These are phyloP conservation scores for Xylaria sp. DNA, from an alignment of 2,329 filamentous ascomycete species.

Conservation along the genomic window DNA sequence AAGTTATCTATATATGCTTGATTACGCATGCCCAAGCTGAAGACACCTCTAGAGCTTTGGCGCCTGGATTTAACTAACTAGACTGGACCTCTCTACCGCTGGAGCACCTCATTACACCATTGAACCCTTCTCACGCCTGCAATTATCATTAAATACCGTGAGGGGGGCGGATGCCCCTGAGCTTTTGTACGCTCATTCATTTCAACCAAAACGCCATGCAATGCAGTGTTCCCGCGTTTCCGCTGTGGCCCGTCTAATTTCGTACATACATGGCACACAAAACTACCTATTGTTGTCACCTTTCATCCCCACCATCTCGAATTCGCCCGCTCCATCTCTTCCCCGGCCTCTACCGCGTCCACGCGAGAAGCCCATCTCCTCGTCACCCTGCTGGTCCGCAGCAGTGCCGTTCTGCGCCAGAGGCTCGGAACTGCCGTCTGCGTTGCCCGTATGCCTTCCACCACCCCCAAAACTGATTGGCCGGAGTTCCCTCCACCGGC, in stretches of 20 bases:
- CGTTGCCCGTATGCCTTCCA: constrained; percentile 35
- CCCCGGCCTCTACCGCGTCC: constrained; percentile 56
- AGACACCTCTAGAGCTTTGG: not conserved
- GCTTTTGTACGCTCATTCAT: constrained; percentile 4
- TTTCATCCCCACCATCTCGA: constrained; percentile 66
- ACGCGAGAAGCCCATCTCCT: constrained; percentile 54
- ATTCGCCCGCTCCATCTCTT: constrained; percentile 59
- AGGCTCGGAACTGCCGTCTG: constrained; percentile 40
- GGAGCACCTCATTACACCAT: not conserved
- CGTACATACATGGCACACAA: not conserved
- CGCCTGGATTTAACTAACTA: not conserved
- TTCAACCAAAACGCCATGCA: constrained; percentile 21
- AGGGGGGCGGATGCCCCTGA: not conserved
- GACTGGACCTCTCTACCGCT: not conserved
- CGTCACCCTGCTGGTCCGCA: constrained; percentile 34
- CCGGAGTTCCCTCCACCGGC: constrained; percentile 83
- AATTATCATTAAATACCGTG: not conserved
- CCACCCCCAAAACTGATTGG: constrained; percentile 84
- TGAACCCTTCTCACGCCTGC: not conserved
- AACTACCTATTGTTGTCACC: constrained; percentile 32
- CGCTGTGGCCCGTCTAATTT: constrained; percentile 18
- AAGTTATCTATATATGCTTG: too few species aligned
- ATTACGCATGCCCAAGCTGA: too few species aligned
- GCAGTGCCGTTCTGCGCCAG: constrained; percentile 26
- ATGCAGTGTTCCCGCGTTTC: constrained; percentile 29